A percentile compares a stretch with the other conserved stretches of the same genome.
Conservation (phyloP, 2,329 filamentous ascomycete species). For the Colletotrichum navitas region DNA sequence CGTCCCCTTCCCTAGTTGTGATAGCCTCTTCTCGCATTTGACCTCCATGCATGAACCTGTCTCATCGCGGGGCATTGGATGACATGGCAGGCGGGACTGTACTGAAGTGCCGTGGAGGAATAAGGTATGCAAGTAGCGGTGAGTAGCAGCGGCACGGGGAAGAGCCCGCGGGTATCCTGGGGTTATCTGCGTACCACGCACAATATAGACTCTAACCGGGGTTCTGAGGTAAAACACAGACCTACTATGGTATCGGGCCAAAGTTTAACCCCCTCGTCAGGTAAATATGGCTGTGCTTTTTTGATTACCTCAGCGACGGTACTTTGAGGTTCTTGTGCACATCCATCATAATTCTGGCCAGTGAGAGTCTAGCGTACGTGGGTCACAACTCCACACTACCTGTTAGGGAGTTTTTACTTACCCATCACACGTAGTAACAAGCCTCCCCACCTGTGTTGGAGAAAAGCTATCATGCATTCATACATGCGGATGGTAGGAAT, state of each 20-base stretch:
- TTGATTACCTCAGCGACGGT: too few relatives aligned
- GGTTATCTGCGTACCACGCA: neutral
- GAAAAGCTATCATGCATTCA: neutral
- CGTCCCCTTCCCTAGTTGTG: neutral
- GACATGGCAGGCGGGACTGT: slow-evolving; percentile 19
- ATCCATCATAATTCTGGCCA: too few relatives aligned
- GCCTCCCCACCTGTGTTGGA: neutral
- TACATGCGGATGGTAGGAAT: neutral
- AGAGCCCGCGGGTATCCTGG: neutral
- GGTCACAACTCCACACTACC: too few relatives aligned
- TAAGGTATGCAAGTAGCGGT: slow-evolving; percentile 33
- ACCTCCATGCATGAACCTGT: slow-evolving; percentile 28
- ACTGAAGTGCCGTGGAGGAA: neutral
- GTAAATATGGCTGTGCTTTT: too few relatives aligned
- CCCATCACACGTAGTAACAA: too few relatives aligned
- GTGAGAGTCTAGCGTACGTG: too few relatives aligned
- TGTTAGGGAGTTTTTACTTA: too few relatives aligned
- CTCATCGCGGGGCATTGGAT: slow-evolving; percentile 19
- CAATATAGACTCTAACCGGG: slow-evolving; percentile 5
- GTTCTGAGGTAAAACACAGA: neutral
- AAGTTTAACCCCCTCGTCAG: too few relatives aligned
- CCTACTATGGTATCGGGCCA: too few relatives aligned
- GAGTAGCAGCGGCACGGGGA: slow-evolving; percentile 3
- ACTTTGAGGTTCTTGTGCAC: too few relatives aligned
- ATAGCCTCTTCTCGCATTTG: slow-evolving; percentile 19